These are phyloP conservation scores for Coccinonectria pachysandricola DNA, from an alignment of 2,329 filamentous ascomycete genomes.

Conservation along the genomic window DNA sequence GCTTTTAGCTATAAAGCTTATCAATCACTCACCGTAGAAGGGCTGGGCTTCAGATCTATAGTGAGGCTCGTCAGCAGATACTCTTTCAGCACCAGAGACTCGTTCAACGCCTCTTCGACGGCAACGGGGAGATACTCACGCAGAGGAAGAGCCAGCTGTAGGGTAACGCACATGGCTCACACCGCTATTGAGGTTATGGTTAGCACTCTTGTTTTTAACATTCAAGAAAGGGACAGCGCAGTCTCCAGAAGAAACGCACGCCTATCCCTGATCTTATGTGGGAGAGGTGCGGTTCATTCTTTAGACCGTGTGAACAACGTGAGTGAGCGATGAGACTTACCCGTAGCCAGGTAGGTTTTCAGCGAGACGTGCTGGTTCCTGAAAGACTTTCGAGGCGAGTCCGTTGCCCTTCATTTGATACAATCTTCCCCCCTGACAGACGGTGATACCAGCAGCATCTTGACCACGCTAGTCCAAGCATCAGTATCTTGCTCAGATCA, in stretches of 20 bases:
- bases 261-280: no score
- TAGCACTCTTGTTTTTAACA: no score
- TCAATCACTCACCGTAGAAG: slow-evolving; percentile 93
- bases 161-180: slow-evolving; percentile 82
- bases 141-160: slow-evolving; percentile 67
- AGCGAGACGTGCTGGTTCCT: slow-evolving; percentile 64
- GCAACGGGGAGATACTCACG: slow-evolving; percentile 17
- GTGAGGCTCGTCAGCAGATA: slow-evolving; percentile 23
- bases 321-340: no score
- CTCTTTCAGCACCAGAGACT: not conserved
- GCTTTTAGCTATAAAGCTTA: no score
- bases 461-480: slow-evolving; percentile 55
- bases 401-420: slow-evolving; percentile 88
- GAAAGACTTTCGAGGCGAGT: slow-evolving; percentile 62
- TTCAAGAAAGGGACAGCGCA: no score
- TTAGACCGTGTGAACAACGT: slow-evolving; percentile 1
- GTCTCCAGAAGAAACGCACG: no score
- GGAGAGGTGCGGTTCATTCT: slow-evolving; percentile 5
- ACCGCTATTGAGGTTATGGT: no score
- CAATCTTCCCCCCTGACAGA: slow-evolving; percentile 68
- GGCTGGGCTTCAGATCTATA: slow-evolving; percentile 76
- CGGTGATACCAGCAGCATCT: slow-evolving; percentile 78
- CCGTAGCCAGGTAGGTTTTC: slow-evolving; percentile 56
- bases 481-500: no score
- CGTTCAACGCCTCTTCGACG: no score